These are phyloP conservation scores for Daucus carota DNA, from an alignment of 129 eudicot species.

Conservation along the genomic window DNA sequence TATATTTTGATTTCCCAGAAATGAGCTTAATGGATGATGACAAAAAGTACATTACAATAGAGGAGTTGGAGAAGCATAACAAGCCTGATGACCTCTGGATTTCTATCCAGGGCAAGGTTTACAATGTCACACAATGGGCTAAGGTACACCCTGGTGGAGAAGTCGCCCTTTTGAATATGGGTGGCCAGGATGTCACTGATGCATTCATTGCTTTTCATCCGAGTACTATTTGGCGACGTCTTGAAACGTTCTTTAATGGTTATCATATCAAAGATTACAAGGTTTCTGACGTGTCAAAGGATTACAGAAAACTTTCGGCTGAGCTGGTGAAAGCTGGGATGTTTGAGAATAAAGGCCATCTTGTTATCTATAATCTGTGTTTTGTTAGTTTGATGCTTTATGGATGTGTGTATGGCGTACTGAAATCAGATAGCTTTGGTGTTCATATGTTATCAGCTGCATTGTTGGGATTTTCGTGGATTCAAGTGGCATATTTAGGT, in stretches of 20 bases:
- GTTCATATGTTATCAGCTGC: constrained; percentile 13
- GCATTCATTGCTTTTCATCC: constrained; percentile 42
- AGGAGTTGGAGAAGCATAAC: constrained; percentile 15
- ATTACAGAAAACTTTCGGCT: constrained; percentile 21
- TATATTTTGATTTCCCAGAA: not conserved
- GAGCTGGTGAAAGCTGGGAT: constrained; percentile 13
- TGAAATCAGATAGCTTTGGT: constrained; percentile 3
- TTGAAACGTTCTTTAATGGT: constrained; percentile 31
- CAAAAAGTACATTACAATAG: constrained; percentile 9
- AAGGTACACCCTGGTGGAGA: constrained; percentile 40
- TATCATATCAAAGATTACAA: constrained; percentile 24
- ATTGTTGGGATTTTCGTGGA: constrained; percentile 10
- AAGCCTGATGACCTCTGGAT: constrained; percentile 17
- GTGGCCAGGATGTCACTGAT: constrained; percentile 38
- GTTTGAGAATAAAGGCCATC: constrained; percentile 32
- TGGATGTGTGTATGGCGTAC: constrained; percentile 8
- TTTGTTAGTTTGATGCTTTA: constrained; percentile 11
- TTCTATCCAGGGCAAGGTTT: constrained; percentile 26
- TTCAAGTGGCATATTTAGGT: constrained; percentile 14
- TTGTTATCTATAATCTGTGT: not conserved
- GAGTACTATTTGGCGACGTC: constrained; percentile 22
- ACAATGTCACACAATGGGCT: constrained; percentile 31
- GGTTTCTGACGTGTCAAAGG: constrained; percentile 33
- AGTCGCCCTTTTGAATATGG: constrained; percentile 19
- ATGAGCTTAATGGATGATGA: not conserved